Evolutionary conservation across 1,284 basidiomycete species (phyloP), one percentile per base, ranked within the genome.

Genomic region (Uromyces viciae-fabae): DNA sequence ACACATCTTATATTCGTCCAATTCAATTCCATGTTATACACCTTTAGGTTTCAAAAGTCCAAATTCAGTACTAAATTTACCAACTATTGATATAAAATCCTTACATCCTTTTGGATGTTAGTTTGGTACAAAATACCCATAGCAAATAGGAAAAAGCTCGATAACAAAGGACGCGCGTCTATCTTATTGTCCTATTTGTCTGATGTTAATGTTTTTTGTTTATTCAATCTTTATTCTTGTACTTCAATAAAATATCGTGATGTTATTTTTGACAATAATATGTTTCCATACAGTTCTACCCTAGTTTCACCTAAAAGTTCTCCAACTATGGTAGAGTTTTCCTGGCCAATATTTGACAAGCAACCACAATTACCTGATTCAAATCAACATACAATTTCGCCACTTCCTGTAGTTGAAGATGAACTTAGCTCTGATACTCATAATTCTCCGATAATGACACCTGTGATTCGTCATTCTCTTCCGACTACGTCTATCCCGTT

Each of bases 101-200:
- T 11, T 62, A 43, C 58, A 64, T 17, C 74, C 74, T 0, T 75
- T 75, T 62, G 74, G 74, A 17, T 75, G 74, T 33, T 60, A 25
- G 38, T 43, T 17, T 74, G 49, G 43, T 33, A 74, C 46, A 74
- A 64, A 43, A 42, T 64, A 40, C 74, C 73, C 3, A 36, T 60
- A 33, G 54, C 54, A 22, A 31, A 60, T 15, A 46, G 28, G 7
- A 62, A 64, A 31, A 75, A 75, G 40, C 56, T 75, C 3, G 58
- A 75, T n/a, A 22, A 11, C 1, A 64, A 64, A n/a, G 74, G 36
- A 1, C 0, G 74, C 1, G 3, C 40, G 7, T 46, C 58, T 0
- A 40, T 75, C 0, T 40, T 75, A 14, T 19, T 75, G n/a, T 75
- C 58, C 0, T 75, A 75, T 31, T 58, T 75, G 1, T 28, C 56